phyloP scores from a whole-genome alignment of 768 basidiomycete genomes.

The Steccherinum ochraceum region DNA sequence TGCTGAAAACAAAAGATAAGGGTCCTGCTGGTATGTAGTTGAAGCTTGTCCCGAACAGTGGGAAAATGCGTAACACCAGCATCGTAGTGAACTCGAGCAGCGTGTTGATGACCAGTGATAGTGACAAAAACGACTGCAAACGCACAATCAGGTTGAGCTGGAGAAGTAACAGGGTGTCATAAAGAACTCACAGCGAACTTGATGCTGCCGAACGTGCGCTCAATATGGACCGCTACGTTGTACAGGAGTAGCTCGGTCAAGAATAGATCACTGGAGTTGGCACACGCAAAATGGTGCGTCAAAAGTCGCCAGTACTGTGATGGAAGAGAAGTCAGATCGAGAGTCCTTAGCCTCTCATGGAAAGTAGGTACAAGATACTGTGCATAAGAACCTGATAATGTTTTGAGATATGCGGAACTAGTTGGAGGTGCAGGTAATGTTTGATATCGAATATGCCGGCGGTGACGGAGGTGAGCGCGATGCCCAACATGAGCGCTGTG shows the following conservation, averaged over 20 bases:
- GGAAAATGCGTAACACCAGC: constrained; percentile 46
- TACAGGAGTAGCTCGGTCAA: constrained; percentile 70
- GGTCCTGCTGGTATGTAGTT: constrained; percentile 76
- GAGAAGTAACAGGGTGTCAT: background rate
- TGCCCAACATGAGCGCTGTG: constrained; percentile 70
- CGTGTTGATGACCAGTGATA: constrained; percentile 61
- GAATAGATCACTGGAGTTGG: constrained; percentile 83
- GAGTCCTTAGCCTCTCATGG: background rate
- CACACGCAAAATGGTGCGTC: constrained; percentile 68
- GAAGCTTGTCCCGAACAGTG: constrained; percentile 42
- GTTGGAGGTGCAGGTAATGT: constrained; percentile 82
- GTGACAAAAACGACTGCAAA: constrained; percentile 67
- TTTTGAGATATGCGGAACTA: constrained; percentile 84
- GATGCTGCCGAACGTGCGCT: constrained; percentile 79
- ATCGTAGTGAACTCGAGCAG: constrained; percentile 61
- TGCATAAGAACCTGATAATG: constrained; percentile 78
- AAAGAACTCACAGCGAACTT: constrained; percentile 71
- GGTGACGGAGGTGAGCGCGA: constrained; percentile 65
- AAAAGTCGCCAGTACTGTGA: constrained; percentile 81
- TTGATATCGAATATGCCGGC: constrained; percentile 82
- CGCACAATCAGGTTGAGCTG: constrained; percentile 10
- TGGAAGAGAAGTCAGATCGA: background rate
- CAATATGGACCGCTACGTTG: constrained; percentile 62
- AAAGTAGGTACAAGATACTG: no score
- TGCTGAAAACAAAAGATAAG: constrained; percentile 67